Base-by-base conservation (phyloP, 2,329 filamentous ascomycete genomes). In the Fusarium caatingaense region DNA sequence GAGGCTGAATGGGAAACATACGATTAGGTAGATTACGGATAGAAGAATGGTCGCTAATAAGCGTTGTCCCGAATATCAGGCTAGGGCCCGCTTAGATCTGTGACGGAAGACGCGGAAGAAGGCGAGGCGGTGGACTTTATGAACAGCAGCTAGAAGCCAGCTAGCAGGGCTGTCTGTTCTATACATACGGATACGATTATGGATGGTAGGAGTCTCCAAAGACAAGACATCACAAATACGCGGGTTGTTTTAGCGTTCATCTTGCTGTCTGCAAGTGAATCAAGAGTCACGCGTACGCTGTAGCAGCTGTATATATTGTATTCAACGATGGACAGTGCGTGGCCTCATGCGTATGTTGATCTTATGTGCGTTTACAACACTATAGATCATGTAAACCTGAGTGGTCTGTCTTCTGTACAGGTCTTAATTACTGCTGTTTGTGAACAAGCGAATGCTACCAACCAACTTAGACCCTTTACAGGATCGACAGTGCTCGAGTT, bases 1-100 rank as follows among this genome's bases (percentile, higher is more conserved):
- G 56, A 66, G 63, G 63, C 63, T 66, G 37, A 61, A 61, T n/a
- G 51, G 42, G 40, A 66, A 71, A 73, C 72, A 69, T 73, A 74
- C 71, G 66, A 74, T 65, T 16, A 41, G 15, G 32, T 27, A 53
- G 49, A 53, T 53, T 27, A 25, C 34, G 34, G 34, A 37, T n/a
- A 37, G 18, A n/a, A 37, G 41, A 63, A 63, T 58, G 53, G n/a
- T 30, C 15, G 23, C 40, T 48, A 46, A 59, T 34, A 34, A 68
- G 54, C 44, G 32, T 37, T 45, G 60, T 70, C 59, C 68, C 64
- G 68, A 65, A 47, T 54, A 56, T 56, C 42, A 60, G 58, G 63
- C 58, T 57, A 68, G 63, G 60, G 54, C 58, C 67, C 67, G 68
- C 68, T 64, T 51, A 70, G 68, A 70, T 70, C 68, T 65, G 48